Evolutionary conservation across 1,284 basidiomycete genomes (phyloP).

Genomic region (Papiliotrema fonsecae): DNA sequence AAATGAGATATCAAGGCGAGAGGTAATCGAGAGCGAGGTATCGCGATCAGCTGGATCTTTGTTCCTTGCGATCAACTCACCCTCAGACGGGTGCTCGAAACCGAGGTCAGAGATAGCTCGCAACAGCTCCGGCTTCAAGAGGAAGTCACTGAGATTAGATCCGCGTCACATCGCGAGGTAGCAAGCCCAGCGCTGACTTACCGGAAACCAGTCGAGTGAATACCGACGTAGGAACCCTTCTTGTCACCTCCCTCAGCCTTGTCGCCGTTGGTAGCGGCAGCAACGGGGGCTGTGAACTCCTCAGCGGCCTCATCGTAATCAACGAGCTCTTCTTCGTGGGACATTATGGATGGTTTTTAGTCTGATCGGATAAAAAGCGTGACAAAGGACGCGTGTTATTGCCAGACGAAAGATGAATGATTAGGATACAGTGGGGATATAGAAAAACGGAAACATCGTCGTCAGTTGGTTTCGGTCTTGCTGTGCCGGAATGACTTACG

Average conservation of each 20-base stretch:
- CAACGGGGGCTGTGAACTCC: constrained; percentile 63
- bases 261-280: constrained; percentile 54
- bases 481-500: neutral
- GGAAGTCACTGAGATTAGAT: constrained; percentile 73
- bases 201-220: constrained; percentile 95
- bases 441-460: constrained; percentile 2
- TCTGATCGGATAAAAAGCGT: too few relatives aligned
- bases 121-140: constrained; percentile 93
- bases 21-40: neutral
- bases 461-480: constrained; percentile 1
- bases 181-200: constrained; percentile 44
- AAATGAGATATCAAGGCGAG: neutral
- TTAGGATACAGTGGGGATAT: too few relatives aligned
- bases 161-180: neutral
- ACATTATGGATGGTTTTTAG: constrained; percentile 18
- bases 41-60: neutral
- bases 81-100: constrained; percentile 99
- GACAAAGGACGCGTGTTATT: too few relatives aligned
- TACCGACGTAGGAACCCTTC: constrained; percentile 95
- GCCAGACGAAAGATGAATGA: too few relatives aligned
- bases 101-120: constrained; percentile 98
- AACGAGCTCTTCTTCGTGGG: constrained; percentile 50
- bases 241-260: constrained; percentile 69
- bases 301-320: constrained; percentile 96
- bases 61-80: constrained; percentile 52